Evolutionary conservation across 768 basidiomycete species (phyloP), one percentile per base, ranked within the genome.

Genomic region (Lactifluus rugatus): DNA sequence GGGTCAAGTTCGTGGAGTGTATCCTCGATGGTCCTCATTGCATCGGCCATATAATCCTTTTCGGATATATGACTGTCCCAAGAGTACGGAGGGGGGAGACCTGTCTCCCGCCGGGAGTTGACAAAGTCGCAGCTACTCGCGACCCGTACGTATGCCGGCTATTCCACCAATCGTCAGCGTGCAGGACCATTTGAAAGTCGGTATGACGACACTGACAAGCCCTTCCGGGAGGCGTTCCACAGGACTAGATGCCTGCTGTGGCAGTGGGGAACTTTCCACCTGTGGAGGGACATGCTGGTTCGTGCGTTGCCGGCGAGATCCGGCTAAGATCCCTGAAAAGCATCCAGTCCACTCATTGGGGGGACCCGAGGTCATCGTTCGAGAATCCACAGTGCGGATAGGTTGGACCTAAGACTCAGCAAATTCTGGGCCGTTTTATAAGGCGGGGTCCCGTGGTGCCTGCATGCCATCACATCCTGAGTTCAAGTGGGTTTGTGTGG

Each of bases 21-120:
- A 3, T 67, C 62, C 52, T 84, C 81, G 56, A 91, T 78, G 7
- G 80, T 79, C 26, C 71, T 67, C 47, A 79, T 66, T n/a, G 81
- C 73, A 52, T 77, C 76, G 1, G 73, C 61, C 16, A 52, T 32
- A 28, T 62, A 60, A 9, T 56, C 37, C 6, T 51, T 47, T 21
- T 52, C 59, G 4, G 56, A 31, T 2, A 41, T 60, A 17, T 2
- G 8, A 34, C 21, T 44, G 5, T 58, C 17, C 46, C 60, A 54
- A 42, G 47, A 44, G 47, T 70, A 70, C 21, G 66, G 46, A 26
- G 70, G 28, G 57, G 65, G 45, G 34, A 63, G 25, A 46, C 60
- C n/a, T 10, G 25, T 23, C 32, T 63, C 50, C 21, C 39, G 28
- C 50, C n/a, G 37, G 34, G 44, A 36, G 47, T 23, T 49, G 31